Base-by-base conservation (phyloP, 371 early-diverging fungal species). In the Mucor saturninus region DNA sequence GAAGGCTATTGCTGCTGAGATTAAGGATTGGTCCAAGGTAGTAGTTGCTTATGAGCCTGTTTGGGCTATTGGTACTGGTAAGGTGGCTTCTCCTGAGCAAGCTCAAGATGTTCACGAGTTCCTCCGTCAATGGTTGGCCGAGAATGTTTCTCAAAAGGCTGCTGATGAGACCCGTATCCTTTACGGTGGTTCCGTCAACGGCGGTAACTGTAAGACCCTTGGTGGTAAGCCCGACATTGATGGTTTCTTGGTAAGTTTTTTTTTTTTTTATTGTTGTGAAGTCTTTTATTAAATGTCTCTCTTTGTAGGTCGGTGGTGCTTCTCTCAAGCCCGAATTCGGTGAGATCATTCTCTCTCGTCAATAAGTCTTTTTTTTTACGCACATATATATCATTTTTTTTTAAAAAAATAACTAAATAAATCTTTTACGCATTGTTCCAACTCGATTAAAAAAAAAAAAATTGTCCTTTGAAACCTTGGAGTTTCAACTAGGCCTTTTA, bases 31-130 rank as follows among this genome's bases (percentile, higher is more conserved):
- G 98, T 76, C 84, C 61, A 85, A 94, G 72, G 89, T 99, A 61
- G 98, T 98, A 39, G 83, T 99, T 80, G 99, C 99, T 68, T 99
- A 99, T 77, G 99, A 99, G 85, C 99, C 99, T 58, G 98, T 99
- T 56, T 99, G 99, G 99, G 99, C 99, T 59, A 93, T 85, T 76
- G 99, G 99, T 66, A 99, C 99, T 39, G 99, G 99, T 73, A 94
- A 95, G 89, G 95, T 98, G 9, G 98, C 99, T 40, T 93, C 97
- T 32, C 95, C 95, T 55, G 87, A 93, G 55, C 96, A 99, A 73
- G 99, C 99, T 50, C 97, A 98, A 86, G 98, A 99, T 71, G 95
- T 94, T 56, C 99, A 99, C 80, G 79, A 74, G 30, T 87, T 80
- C 61, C 95, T 98, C 75, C 92, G 99, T 72, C 67, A 85, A 54